Evolutionary conservation across 108 stramenopile genomes (phyloP).

Genomic region (Pseudonitzschia pungens): DNA sequence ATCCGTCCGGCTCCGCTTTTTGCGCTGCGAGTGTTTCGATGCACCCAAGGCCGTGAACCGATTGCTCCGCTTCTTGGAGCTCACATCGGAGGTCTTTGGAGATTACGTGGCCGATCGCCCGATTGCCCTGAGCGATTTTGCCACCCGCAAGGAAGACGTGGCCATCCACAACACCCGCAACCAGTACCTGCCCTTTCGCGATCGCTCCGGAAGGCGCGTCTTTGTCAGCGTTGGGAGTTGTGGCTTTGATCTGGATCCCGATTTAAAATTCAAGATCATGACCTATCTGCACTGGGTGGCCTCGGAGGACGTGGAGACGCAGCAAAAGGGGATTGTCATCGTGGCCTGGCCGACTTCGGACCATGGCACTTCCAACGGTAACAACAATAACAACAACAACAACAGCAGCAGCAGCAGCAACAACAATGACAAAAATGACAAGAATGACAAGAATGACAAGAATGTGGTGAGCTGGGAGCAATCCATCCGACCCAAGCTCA

Average conservation of each 20-base stretch:
- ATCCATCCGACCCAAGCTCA: background rate
- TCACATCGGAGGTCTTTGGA: conserved; percentile 25
- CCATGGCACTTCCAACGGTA: too few relatives aligned
- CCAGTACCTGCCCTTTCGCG: conserved; percentile 8
- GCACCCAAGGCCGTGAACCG: conserved; percentile 5
- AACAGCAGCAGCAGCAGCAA: too few relatives aligned
- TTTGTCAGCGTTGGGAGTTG: background rate
- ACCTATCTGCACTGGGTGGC: conserved; percentile 6
- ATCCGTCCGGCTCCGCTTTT: conserved; percentile 8
- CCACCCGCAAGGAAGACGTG: conserved; percentile 1
- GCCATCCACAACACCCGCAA: background rate
- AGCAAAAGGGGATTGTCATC: conserved; percentile 5
- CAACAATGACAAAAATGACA: background rate
- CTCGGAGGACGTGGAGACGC: conserved; percentile 9
- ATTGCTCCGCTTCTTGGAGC: conserved; percentile 15
- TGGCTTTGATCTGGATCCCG: background rate
- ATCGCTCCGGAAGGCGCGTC: background rate
- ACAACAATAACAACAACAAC: too few relatives aligned
- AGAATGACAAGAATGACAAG: background rate
- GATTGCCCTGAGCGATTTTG: background rate
- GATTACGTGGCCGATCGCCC: conserved; percentile 1
- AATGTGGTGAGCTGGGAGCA: background rate
- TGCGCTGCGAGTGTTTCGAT: conserved; percentile 4
- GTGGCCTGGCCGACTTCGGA: conserved; percentile 10
- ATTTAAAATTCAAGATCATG: background rate